These are phyloP conservation scores for Paramecium biaurelia DNA, from an alignment of 73 alveolate genomes.

Conservation along the genomic window DNA sequence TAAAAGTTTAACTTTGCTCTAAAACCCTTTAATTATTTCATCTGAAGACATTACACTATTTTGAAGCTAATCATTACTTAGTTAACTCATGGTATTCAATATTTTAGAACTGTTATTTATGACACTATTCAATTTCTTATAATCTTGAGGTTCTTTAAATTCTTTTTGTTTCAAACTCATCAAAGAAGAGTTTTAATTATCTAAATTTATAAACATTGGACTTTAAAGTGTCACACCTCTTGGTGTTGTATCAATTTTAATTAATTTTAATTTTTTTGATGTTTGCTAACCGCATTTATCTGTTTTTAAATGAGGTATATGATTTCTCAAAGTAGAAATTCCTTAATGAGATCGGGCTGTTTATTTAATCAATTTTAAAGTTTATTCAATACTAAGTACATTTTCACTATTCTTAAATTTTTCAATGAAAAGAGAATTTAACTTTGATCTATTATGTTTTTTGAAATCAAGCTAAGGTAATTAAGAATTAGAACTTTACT, in stretches of 20 bases:
- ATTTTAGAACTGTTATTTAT: not conserved
- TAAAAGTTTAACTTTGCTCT: not conserved
- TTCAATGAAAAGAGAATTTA: not conserved
- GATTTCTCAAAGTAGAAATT: not conserved
- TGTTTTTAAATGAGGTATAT: not conserved
- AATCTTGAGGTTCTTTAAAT: not conserved
- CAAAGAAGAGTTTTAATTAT: not conserved
- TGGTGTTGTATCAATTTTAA: not conserved
- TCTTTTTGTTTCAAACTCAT: not conserved
- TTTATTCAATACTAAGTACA: not conserved
- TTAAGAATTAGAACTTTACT: not conserved
- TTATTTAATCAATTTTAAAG: not conserved
- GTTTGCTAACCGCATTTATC: not conserved
- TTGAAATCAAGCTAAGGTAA: not conserved
- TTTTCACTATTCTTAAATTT: not conserved
- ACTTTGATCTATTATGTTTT: not conserved
- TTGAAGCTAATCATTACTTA: not conserved
- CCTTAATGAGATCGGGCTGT: not conserved
- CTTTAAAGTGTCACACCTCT: not conserved
- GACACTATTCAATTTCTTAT: not conserved
- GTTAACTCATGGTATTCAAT: not conserved
- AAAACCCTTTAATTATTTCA: not conserved
- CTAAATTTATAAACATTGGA: constrained; percentile 8
- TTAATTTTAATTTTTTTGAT: not conserved
- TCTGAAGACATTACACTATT: not conserved